Percentiles rank a stretch among this genome's conserved stretches.
Evolutionary conservation across 768 basidiomycete genomes (phyloP).

Genomic region (Lactarius vividus): DNA sequence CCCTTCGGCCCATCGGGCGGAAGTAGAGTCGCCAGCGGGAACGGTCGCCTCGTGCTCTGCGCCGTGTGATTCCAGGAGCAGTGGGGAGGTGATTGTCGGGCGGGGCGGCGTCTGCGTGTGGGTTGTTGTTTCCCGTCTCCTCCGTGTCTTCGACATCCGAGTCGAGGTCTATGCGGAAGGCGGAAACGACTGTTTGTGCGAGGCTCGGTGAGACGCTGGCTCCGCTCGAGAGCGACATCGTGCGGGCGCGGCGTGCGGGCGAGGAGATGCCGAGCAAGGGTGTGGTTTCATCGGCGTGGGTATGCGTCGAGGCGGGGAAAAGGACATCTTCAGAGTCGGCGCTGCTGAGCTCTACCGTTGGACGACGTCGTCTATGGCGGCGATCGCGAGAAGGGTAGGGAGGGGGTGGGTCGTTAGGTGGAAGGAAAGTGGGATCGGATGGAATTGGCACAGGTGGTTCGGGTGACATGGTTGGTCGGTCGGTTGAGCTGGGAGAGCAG

Average conservation of each 20-base stretch:
- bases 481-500: neutral
- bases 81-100: slow-evolving; percentile 11
- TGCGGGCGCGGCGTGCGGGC: slow-evolving; percentile 43
- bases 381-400: slow-evolving; percentile 60
- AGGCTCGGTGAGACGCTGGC: slow-evolving; percentile 60
- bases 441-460: slow-evolving; percentile 9
- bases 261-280: slow-evolving; percentile 41
- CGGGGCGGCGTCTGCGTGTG: slow-evolving; percentile 1
- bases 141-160: slow-evolving; percentile 35
- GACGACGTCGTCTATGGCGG: slow-evolving; percentile 37
- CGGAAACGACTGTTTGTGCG: slow-evolving; percentile 63
- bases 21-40: slow-evolving; percentile 58
- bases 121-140: slow-evolving; percentile 23
- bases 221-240: slow-evolving; percentile 50
- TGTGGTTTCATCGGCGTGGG: slow-evolving; percentile 43
- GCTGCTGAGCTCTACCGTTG: slow-evolving; percentile 34
- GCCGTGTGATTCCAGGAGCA: slow-evolving; percentile 20
- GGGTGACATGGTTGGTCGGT: slow-evolving; percentile 14
- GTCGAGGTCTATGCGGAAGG: slow-evolving; percentile 57
- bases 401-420: slow-evolving; percentile 58
- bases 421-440: neutral
- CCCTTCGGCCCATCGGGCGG: slow-evolving; percentile 50
- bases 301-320: slow-evolving; percentile 27
- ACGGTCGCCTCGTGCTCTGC: slow-evolving; percentile 18
- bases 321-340: slow-evolving; percentile 34